phyloP scores from a whole-genome alignment of 495 filamentous ascomycete species.

The Tetracladium marchalianum region DNA sequence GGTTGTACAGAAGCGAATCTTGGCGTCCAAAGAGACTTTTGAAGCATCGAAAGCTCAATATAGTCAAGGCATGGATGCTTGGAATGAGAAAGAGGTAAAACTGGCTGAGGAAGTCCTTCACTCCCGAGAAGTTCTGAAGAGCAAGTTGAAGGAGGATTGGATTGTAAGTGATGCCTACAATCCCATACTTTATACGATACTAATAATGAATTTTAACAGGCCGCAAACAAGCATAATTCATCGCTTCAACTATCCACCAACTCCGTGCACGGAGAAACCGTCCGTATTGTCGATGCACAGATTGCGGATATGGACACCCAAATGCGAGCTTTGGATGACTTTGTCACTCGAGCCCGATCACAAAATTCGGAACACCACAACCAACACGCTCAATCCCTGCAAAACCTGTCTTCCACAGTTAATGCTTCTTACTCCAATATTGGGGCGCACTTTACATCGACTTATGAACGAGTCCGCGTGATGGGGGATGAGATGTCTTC shows the following conservation, averaged over 20 bases:
- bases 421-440: slow-evolving; percentile 61
- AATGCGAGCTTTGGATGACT: slow-evolving; percentile 82
- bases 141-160: slow-evolving; percentile 81
- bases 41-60: slow-evolving; percentile 55
- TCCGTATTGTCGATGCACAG: slow-evolving; percentile 83
- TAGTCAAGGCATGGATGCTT: slow-evolving; percentile 60
- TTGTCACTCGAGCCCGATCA: slow-evolving; percentile 71
- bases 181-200: not conserved
- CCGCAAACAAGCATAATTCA: slow-evolving; percentile 66
- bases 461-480: slow-evolving; percentile 48
- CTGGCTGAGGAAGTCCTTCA: slow-evolving; percentile 60
- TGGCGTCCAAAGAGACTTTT: slow-evolving; percentile 50
- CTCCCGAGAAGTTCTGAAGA: slow-evolving; percentile 68
- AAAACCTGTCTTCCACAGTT: slow-evolving; percentile 50
- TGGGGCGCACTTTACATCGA: slow-evolving; percentile 50
- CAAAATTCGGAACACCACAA: slow-evolving; percentile 71
- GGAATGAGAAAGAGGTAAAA: slow-evolving; percentile 57
- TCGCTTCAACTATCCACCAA: slow-evolving; percentile 74
- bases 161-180: slow-evolving; percentile 3
- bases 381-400: slow-evolving; percentile 49
- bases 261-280: slow-evolving; percentile 84
- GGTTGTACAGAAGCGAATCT: slow-evolving; percentile 49
- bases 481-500: slow-evolving; percentile 53
- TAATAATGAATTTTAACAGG: slow-evolving; percentile 34
- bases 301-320: slow-evolving; percentile 76